Conservation (phyloP, 352 stramenopile genomes). For the Phytophthora agathidicida region DNA sequence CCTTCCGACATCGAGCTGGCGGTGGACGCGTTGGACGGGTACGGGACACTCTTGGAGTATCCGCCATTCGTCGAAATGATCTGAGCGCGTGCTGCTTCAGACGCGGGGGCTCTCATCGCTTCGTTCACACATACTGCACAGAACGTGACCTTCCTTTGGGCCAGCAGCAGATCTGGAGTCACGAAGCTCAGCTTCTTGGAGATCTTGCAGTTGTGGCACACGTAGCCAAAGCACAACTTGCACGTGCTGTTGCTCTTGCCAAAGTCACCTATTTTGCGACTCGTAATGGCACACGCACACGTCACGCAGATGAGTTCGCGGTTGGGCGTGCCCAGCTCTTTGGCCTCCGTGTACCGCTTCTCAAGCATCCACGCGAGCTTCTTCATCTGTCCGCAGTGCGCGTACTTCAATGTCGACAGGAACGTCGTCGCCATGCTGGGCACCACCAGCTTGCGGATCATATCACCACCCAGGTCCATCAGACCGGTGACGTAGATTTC, state of each 20-base stretch:
- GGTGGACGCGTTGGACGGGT: slow-evolving; percentile 26
- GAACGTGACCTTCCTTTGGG: slow-evolving; percentile 42
- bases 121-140: slow-evolving; percentile 39
- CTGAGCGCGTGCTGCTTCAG: slow-evolving; percentile 30
- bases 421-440: slow-evolving; percentile 36
- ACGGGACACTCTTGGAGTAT: slow-evolving; percentile 13
- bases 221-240: slow-evolving; percentile 38
- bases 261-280: slow-evolving; percentile 28
- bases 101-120: slow-evolving; percentile 28
- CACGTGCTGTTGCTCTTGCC: slow-evolving; percentile 40
- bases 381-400: slow-evolving; percentile 51
- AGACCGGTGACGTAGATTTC: slow-evolving; percentile 45
- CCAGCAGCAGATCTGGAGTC: slow-evolving; percentile 35
- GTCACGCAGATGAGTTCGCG: slow-evolving; percentile 37
- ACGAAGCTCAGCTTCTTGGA: slow-evolving; percentile 46
- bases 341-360: slow-evolving; percentile 33
- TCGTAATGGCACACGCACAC: slow-evolving; percentile 28
- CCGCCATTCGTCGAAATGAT: slow-evolving; percentile 15
- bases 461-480: slow-evolving; percentile 42
- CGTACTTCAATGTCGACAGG: slow-evolving; percentile 40
- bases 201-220: slow-evolving; percentile 43
- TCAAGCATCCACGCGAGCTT: slow-evolving; percentile 49
- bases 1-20: slow-evolving; percentile 30
- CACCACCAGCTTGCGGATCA: slow-evolving; percentile 41
- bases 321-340: slow-evolving; percentile 34